phyloP scores from a whole-genome alignment of 176 grass and related monocot species.

The Juncus inflexus region DNA sequence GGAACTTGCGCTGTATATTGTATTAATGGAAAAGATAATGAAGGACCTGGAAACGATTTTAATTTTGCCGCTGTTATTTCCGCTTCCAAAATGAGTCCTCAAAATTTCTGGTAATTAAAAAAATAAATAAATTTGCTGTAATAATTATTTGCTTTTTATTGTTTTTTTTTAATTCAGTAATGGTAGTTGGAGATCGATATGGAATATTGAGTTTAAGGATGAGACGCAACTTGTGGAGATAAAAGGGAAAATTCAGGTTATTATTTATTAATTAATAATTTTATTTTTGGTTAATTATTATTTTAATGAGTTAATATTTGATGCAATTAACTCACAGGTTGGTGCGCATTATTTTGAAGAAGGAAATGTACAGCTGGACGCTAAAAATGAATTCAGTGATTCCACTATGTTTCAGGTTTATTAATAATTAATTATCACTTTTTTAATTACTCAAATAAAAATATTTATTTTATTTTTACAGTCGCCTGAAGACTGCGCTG shows the following conservation, averaged over 20 bases:
- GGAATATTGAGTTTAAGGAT: constrained; percentile 81
- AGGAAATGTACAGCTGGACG: constrained; percentile 97
- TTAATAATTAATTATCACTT: neutral
- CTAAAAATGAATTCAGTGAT: constrained; percentile 76
- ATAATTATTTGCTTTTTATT: constrained; percentile 4
- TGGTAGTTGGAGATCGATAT: constrained; percentile 77
- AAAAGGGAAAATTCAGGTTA: constrained; percentile 94
- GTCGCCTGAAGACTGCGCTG: constrained; percentile 71
- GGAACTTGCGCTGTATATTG: constrained; percentile 80
- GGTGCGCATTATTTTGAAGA: constrained; percentile 99
- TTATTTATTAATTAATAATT: constrained; percentile 28
- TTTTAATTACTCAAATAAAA: constrained; percentile 3
- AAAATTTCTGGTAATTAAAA: constrained; percentile 74
- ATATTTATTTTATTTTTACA: constrained; percentile 35
- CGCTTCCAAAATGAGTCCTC: constrained; percentile 71
- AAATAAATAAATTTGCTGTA: neutral
- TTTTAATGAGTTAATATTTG: constrained; percentile 7
- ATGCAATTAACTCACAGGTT: constrained; percentile 46
- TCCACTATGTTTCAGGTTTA: constrained; percentile 78
- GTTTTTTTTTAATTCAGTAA: constrained; percentile 52
- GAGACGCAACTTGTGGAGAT: constrained; percentile 59
- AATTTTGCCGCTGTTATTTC: constrained; percentile 68
- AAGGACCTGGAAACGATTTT: constrained; percentile 87
- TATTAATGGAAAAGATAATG: constrained; percentile 68
- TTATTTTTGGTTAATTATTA: constrained; percentile 26